Evolutionary conservation across 2,329 filamentous ascomycete genomes (phyloP).

Genomic region (Diaporthe sp.): DNA sequence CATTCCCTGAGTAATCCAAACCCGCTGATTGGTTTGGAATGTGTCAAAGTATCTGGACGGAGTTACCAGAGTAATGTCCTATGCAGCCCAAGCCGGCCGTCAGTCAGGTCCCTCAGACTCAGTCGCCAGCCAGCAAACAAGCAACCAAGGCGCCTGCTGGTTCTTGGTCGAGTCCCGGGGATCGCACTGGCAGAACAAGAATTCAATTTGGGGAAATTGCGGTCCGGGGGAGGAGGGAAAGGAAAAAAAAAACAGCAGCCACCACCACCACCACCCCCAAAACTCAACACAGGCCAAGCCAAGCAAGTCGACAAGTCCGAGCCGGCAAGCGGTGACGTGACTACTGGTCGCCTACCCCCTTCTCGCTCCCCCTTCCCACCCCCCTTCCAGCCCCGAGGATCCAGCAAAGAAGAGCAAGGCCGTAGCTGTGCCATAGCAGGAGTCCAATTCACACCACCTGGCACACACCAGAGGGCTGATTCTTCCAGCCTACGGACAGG

Average conservation of each 20-base stretch:
- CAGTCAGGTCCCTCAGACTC: not conserved
- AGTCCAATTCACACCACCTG: slow-evolving; percentile 28
- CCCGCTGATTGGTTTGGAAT: slow-evolving; percentile 18
- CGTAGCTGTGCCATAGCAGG: slow-evolving; percentile 3
- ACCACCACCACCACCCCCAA: not conserved
- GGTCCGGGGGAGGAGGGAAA: not conserved
- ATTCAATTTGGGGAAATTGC: slow-evolving; percentile 15
- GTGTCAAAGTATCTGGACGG: slow-evolving; percentile 17
- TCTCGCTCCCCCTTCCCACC: not conserved
- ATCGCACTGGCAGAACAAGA: slow-evolving; percentile 10
- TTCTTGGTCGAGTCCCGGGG: slow-evolving; percentile 10
- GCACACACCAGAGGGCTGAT: slow-evolving; percentile 27
- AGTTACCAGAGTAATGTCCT: slow-evolving; percentile 32
- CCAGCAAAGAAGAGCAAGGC: slow-evolving; percentile 3
- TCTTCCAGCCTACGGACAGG: not conserved
- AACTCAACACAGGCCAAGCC: not conserved
- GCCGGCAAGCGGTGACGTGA: slow-evolving; percentile 29
- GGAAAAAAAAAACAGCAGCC: not conserved
- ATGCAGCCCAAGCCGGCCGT: slow-evolving; percentile 4
- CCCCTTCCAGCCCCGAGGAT: not conserved
- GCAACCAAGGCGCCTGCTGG: slow-evolving; percentile 1
- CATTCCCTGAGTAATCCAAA: slow-evolving; percentile 31
- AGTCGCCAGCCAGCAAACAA: not conserved
- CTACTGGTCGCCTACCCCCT: slow-evolving; percentile 6
- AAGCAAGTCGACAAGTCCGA: not conserved